Percentiles rank a stretch among this genome's conserved stretches.
These are phyloP conservation scores for Sisymbrium altissimum DNA, from an alignment of 345 rosid species.

Conservation along the genomic window DNA sequence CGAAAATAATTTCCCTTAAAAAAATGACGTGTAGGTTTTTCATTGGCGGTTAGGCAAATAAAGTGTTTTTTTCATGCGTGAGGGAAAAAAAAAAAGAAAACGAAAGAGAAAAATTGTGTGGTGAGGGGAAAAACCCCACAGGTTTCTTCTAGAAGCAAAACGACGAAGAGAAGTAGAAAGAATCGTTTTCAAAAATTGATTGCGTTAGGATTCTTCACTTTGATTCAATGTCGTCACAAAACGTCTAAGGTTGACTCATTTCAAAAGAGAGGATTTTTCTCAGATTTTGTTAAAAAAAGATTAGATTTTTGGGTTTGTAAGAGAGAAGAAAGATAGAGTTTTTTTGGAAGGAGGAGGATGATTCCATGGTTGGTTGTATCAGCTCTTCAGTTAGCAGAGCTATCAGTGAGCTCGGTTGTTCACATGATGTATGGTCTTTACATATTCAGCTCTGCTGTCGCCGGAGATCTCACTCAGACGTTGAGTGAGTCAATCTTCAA, in stretches of 20 bases:
- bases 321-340: neutral
- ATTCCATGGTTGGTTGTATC: conserved; percentile 55
- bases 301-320: conserved; percentile 1
- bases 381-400: conserved; percentile 71
- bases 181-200: neutral
- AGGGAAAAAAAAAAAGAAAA: neutral
- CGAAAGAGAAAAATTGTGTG: conserved; percentile 45
- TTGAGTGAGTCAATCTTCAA: conserved; percentile 55
- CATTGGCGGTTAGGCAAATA: conserved; percentile 6
- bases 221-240: conserved; percentile 23
- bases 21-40: conserved; percentile 10
- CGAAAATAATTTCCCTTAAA: neutral
- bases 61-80: conserved; percentile 22
- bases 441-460: conserved; percentile 83
- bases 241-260: conserved; percentile 8
- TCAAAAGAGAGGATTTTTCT: neutral
- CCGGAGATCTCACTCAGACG: conserved; percentile 71
- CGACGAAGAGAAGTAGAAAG: neutral
- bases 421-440: conserved; percentile 79
- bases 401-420: conserved; percentile 67
- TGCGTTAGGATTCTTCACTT: neutral
- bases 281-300: neutral
- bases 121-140: conserved; percentile 2
- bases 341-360: conserved; percentile 39
- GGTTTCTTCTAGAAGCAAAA: conserved; percentile 1